phyloP scores from a whole-genome alignment of 257 asterid genomes.

The Lycium barbarum region DNA sequence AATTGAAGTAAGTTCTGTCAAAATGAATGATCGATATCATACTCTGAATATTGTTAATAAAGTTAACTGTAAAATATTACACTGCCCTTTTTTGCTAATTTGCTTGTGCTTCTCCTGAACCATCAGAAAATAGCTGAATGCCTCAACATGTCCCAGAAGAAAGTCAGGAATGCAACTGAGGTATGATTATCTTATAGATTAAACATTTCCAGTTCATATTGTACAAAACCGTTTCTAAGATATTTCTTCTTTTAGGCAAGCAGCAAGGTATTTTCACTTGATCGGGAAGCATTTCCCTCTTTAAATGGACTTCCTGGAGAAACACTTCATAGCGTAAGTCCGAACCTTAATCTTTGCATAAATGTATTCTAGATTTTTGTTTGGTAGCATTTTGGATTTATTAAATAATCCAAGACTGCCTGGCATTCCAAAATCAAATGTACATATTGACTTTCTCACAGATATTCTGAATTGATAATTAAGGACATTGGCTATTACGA shows the following conservation, averaged over 20 bases:
- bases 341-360: not conserved
- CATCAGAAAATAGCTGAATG: slow-evolving; percentile 85
- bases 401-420: not conserved
- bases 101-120: not conserved
- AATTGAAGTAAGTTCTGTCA: slow-evolving; percentile 60
- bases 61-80: not conserved
- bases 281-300: slow-evolving; percentile 91
- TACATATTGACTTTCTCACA: not conserved
- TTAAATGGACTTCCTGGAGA: slow-evolving; percentile 88
- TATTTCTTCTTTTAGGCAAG: slow-evolving; percentile 63
- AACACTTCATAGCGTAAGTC: slow-evolving; percentile 84
- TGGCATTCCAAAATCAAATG: not conserved
- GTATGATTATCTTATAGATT: slow-evolving; percentile 44
- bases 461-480: too few species aligned
- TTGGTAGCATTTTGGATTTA: not conserved
- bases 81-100: not conserved
- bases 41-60: not conserved
- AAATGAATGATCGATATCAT: slow-evolving; percentile 5
- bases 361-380: not conserved
- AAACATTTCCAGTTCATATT: not conserved
- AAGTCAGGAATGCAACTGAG: slow-evolving; percentile 98
- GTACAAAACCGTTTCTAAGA: slow-evolving; percentile 8
- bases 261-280: slow-evolving; percentile 90
- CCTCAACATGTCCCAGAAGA: slow-evolving; percentile 85
- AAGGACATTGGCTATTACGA: too few species aligned